Percentiles rank a stretch among this genome's conserved stretches.
Evolutionary conservation across 768 basidiomycete species (phyloP).

Genomic region (Lactarius hengduanensis): DNA sequence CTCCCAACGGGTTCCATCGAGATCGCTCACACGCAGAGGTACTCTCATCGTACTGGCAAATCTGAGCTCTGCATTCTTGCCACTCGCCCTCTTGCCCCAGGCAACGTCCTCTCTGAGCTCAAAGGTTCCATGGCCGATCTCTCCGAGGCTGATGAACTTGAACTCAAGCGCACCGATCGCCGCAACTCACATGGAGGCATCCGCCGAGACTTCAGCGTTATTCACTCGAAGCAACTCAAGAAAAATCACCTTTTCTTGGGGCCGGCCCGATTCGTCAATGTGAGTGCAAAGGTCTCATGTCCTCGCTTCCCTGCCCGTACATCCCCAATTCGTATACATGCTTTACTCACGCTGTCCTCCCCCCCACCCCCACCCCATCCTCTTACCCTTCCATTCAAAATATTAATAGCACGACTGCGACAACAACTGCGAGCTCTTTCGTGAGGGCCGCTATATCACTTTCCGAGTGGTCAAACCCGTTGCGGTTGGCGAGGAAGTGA

Average conservation of each 20-base stretch:
- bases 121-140: conserved; percentile 90
- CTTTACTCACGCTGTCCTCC: conserved; percentile 22
- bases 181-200: conserved; percentile 58
- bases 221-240: conserved; percentile 89
- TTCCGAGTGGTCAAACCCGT: conserved; percentile 81
- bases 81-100: conserved; percentile 64
- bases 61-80: conserved; percentile 87
- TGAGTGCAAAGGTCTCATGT: conserved; percentile 42
- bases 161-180: conserved; percentile 79
- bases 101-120: conserved; percentile 77
- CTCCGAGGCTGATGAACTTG: conserved; percentile 81
- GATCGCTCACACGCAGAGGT: conserved; percentile 85
- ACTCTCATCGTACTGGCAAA: conserved; percentile 84
- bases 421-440: conserved; percentile 85
- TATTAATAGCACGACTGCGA: conserved; percentile 77
- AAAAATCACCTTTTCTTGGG: conserved; percentile 90
- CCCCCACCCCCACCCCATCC: conserved; percentile 1
- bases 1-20: conserved; percentile 81
- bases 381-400: conserved; percentile 17
- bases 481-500: conserved; percentile 79
- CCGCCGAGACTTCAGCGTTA: conserved; percentile 86
- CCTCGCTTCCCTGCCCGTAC: conserved; percentile 19
- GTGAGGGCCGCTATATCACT: conserved; percentile 86
- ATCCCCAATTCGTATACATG: conserved; percentile 21
- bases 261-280: conserved; percentile 90